Conservation (phyloP, 2,329 filamentous ascomycete species). For the Didymella pinodella region DNA sequence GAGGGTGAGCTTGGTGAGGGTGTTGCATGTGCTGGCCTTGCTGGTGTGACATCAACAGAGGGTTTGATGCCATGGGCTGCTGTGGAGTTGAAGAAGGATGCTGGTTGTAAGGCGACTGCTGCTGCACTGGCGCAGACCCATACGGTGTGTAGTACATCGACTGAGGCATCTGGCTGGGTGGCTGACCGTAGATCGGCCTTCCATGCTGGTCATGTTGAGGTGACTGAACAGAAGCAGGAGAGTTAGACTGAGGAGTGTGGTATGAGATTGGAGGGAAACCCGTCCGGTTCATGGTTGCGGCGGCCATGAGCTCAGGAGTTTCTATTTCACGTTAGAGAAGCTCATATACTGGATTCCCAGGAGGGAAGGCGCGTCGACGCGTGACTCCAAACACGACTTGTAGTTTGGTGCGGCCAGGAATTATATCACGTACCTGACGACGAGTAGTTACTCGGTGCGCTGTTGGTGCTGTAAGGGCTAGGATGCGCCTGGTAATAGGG, state of each 20-base stretch:
- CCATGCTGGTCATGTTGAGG: constrained; percentile 89
- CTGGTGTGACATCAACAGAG: constrained; percentile 63
- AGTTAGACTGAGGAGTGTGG: constrained; percentile 94
- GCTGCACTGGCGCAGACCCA: constrained; percentile 56
- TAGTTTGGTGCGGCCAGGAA: background rate
- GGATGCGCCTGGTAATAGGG: constrained; percentile 80
- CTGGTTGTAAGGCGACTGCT: constrained; percentile 65
- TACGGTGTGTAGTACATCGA: constrained; percentile 79
- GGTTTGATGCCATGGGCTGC: constrained; percentile 59
- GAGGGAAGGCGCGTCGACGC: constrained; percentile 14
- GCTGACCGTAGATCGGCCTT: constrained; percentile 82
- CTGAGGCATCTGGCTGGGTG: constrained; percentile 78
- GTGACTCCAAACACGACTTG: constrained; percentile 15
- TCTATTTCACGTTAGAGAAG: constrained; percentile 69
- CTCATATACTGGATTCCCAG: constrained; percentile 11
- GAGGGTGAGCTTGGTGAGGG: constrained; percentile 54
- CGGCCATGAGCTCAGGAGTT: constrained; percentile 73
- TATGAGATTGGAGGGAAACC: constrained; percentile 84
- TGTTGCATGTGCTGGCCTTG: constrained; percentile 52
- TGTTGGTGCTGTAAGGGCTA: constrained; percentile 83
- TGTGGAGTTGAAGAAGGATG: constrained; percentile 65
- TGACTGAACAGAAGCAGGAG: constrained; percentile 90
- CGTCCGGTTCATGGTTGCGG: constrained; percentile 70
- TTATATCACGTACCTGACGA: constrained; percentile 63
- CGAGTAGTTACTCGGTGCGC: constrained; percentile 82